phyloP scores from a whole-genome alignment of 2,329 filamentous ascomycete genomes.

The Penicillium sp. region DNA sequence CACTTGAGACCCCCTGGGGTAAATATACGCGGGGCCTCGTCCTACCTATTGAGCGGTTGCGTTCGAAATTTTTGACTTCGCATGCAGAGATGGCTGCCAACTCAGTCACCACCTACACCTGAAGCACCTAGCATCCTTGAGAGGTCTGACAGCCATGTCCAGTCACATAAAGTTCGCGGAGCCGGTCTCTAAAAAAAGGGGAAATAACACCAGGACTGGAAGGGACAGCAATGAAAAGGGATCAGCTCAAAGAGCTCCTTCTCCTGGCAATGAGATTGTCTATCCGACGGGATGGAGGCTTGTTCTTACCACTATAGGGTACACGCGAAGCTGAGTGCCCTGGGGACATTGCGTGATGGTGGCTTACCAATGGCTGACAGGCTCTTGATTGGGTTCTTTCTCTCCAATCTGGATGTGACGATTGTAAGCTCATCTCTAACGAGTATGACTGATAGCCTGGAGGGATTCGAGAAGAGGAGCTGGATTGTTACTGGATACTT shows the following conservation, averaged over 20 bases:
- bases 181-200: constrained; percentile 5
- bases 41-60: constrained; percentile 17
- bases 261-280: constrained; percentile 23
- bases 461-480: constrained; percentile 31
- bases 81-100: constrained; percentile 14
- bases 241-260: constrained; percentile 16
- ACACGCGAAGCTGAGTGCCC: background rate
- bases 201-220: background rate
- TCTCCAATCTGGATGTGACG: constrained; percentile 33
- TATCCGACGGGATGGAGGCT: constrained; percentile 25
- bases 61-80: constrained; percentile 15
- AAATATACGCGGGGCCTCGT: constrained; percentile 25
- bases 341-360: background rate
- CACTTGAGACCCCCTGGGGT: constrained; percentile 22
- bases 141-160: constrained; percentile 15
- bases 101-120: constrained; percentile 13
- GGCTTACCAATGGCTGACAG: constrained; percentile 13
- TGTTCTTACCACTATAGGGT: constrained; percentile 21
- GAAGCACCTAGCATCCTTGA: constrained; percentile 11
- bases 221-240: constrained; percentile 18
- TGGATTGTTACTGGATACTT: constrained; percentile 38
- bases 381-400: constrained; percentile 28
- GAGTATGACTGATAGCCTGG: constrained; percentile 31
- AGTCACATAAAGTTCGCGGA: constrained; percentile 22
- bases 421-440: constrained; percentile 36